Percentiles rank a stretch among this genome's conserved stretches.
These are phyloP conservation scores for Pigoraptor vietnamica DNA, from an alignment of 78 protist species.

Conservation along the genomic window DNA sequence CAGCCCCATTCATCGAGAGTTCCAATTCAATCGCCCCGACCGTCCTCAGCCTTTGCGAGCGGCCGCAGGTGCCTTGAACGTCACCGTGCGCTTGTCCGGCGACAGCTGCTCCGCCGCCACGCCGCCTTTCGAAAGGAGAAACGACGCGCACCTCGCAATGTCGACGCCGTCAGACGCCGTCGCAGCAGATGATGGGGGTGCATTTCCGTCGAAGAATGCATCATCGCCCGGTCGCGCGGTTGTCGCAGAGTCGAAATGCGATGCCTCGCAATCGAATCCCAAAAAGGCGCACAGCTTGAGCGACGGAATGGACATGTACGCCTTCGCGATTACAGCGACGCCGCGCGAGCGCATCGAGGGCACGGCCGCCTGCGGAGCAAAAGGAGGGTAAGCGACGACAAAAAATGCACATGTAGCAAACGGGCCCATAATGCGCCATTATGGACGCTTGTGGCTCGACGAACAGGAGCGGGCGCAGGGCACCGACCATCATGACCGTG, in stretches of 20 bases:
- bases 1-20: too few species aligned
- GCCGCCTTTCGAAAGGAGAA: background rate
- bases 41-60: too few species aligned
- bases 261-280: background rate
- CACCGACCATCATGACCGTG: background rate
- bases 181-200: too few species aligned
- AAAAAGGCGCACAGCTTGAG: background rate
- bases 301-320: background rate
- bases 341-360: background rate
- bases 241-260: background rate
- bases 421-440: background rate
- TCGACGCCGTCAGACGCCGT: background rate
- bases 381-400: background rate
- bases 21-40: too few species aligned
- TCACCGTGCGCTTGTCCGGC: background rate
- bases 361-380: background rate
- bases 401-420: background rate
- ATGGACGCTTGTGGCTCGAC: background rate
- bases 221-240: background rate
- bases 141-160: too few species aligned
- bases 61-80: background rate
- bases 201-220: background rate
- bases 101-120: background rate
- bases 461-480: background rate
- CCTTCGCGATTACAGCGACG: background rate